A percentile compares a stretch with the other conserved stretches of the same genome.
These are phyloP conservation scores for Hemileccinum impolitum DNA, from an alignment of 768 basidiomycete species.

Conservation along the genomic window DNA sequence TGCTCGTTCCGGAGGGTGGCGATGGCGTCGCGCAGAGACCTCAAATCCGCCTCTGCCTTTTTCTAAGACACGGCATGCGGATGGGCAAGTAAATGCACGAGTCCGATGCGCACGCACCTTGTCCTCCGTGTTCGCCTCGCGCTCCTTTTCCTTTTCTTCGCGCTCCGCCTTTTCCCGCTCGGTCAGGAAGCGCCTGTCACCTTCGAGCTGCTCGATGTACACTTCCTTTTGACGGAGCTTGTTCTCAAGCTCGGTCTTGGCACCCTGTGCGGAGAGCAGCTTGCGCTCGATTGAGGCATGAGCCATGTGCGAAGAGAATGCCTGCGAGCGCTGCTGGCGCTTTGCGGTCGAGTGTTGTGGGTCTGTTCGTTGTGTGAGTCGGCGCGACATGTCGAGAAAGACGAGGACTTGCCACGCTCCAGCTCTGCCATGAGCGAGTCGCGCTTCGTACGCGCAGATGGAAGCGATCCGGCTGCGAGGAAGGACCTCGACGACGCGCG, in stretches of 20 bases:
- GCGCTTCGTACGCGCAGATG: constrained; percentile 41
- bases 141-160: constrained; percentile 62
- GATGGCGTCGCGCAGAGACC: constrained; percentile 47
- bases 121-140: constrained; percentile 47
- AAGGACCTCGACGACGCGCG: constrained; percentile 8
- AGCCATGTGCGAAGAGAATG: constrained; percentile 58
- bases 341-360: constrained; percentile 65
- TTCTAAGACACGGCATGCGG: constrained; percentile 32
- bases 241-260: constrained; percentile 62
- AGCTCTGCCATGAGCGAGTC: constrained; percentile 67
- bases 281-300: constrained; percentile 68
- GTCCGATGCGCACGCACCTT: constrained; percentile 45
- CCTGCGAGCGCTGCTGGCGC: constrained; percentile 60
- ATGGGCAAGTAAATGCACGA: neutral
- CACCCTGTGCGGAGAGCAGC: constrained; percentile 56
- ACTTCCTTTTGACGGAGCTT: constrained; percentile 65
- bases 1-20: constrained; percentile 52
- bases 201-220: constrained; percentile 61
- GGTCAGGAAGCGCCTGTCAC: constrained; percentile 64
- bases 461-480: constrained; percentile 9
- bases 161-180: constrained; percentile 68
- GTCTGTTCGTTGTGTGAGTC: constrained; percentile 38
- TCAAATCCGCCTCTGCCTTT: constrained; percentile 49
- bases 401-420: constrained; percentile 48
- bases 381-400: neutral